Evolutionary conservation across 2,329 filamentous ascomycete genomes (phyloP).

Genomic region (Colletotrichum sp.): DNA sequence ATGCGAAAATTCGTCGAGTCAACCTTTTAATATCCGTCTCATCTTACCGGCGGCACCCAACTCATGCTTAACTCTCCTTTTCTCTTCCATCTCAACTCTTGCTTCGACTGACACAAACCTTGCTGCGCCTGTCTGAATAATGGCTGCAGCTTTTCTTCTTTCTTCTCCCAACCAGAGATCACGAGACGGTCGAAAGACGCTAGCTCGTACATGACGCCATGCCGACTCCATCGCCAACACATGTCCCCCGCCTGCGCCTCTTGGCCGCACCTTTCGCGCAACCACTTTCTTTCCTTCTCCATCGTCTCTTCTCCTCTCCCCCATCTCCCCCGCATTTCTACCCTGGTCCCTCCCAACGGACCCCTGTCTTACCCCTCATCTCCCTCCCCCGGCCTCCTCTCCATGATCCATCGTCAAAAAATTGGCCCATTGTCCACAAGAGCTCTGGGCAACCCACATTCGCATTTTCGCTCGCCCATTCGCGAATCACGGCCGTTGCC

Average conservation of each 20-base stretch:
- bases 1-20: background rate
- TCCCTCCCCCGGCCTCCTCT: background rate
- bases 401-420: background rate
- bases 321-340: conserved; percentile 13
- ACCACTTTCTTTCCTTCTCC: background rate
- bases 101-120: background rate
- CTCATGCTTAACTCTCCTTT: background rate
- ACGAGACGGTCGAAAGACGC: background rate
- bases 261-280: background rate
- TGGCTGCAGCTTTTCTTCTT: background rate
- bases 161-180: background rate
- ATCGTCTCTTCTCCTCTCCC: background rate
- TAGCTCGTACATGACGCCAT: background rate
- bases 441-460: background rate
- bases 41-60: background rate
- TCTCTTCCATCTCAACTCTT: background rate
- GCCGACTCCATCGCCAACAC: background rate
- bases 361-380: conserved; percentile 6
- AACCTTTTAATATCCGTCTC: background rate
- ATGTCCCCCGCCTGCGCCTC: background rate
- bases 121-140: background rate
- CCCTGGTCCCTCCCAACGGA: background rate
- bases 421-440: background rate
- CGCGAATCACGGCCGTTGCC: background rate
- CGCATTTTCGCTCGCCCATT: background rate